Base-by-base conservation (phyloP, 305 asterid species). In the Fraxinus ornus region DNA sequence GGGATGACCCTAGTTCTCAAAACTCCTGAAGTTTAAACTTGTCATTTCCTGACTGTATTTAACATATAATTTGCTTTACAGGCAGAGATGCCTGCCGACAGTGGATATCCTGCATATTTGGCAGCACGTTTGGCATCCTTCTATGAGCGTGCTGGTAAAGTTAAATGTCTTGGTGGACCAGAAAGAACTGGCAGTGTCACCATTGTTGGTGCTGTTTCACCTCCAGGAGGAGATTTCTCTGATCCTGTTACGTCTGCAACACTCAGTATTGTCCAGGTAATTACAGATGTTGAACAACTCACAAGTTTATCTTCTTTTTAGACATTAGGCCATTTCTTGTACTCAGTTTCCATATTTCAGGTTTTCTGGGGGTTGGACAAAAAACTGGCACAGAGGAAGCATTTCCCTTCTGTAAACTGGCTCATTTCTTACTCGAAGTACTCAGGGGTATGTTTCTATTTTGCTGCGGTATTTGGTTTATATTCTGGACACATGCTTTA, bases 71-170 rank as follows among this genome's bases (percentile, higher is more conserved):
- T 82, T 77, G 30, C 47, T 64, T 33, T 88, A 76, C 90, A 95
- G 99, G 99, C 99, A 76, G 99, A 95, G 89, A 95, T 95, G 99
- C 99, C 99, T 85, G 99, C 99, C 24, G 99, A 95, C 84, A 95
- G 99, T 94, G 99, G 99, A 60, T 95, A 95, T 88, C 99, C 99
- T 88, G 99, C 99, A 78, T 95, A 95, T 90, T 87, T 95, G 87
- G 99, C 99, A 21, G 91, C 99, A 55, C 99, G 99, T 90, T 89
- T 95, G 88, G 99, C 99, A 76, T 95, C 99, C 86, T 95, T 95
- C 87, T 94, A 95, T 77, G 97, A 94, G 91, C 98, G 97, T 87
- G 98, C 98, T 83, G 98, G 97, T 66, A 92, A 94, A 90, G 97
- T 94, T 83, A 91, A 90, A 87, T 95, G 99, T 86, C 97, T 95